phyloP scores from a whole-genome alignment of 1,284 basidiomycete genomes.

The Mrakiaceae sp. region DNA sequence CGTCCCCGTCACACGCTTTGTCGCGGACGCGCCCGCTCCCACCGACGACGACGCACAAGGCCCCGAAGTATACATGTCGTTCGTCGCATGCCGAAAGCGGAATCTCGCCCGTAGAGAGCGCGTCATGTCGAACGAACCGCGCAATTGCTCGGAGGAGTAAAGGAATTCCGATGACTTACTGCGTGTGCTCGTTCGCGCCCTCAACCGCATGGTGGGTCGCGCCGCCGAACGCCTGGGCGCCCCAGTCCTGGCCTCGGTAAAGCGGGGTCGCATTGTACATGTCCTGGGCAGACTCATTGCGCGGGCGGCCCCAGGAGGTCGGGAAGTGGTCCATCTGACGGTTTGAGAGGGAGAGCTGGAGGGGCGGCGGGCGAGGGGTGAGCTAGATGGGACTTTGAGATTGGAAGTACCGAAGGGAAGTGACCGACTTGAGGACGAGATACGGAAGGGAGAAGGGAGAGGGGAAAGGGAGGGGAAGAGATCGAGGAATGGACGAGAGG shows the following conservation, averaged over 20 bases:
- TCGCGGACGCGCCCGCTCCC: too few relatives aligned
- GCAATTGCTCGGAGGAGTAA: too few relatives aligned
- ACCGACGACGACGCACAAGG: too few relatives aligned
- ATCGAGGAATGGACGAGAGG: neutral
- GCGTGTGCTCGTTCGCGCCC: constrained; percentile 52
- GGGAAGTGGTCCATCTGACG: constrained; percentile 18
- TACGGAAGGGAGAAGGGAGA: neutral
- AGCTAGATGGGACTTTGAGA: neutral
- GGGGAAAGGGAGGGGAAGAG: neutral
- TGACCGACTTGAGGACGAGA: neutral
- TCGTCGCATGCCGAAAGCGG: too few relatives aligned
- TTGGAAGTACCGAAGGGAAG: too few relatives aligned
- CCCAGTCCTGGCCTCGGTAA: constrained; percentile 45
- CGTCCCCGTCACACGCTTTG: too few relatives aligned
- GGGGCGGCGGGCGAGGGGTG: neutral
- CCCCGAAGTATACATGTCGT: too few relatives aligned
- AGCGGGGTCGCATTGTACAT: constrained; percentile 61
- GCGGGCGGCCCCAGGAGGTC: constrained; percentile 21
- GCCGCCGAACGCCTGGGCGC: constrained; percentile 20
- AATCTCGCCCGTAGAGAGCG: too few relatives aligned
- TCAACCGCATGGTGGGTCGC: constrained; percentile 24
- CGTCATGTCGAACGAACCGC: too few relatives aligned
- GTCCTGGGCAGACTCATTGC: constrained; percentile 55
- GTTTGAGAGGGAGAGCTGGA: neutral
- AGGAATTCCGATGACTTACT: constrained; percentile 40